A percentile compares a stretch with the other conserved stretches of the same genome.
phyloP scores from a whole-genome alignment of 192 early-diverging fungal species.

The Rhizophagus clarus region DNA sequence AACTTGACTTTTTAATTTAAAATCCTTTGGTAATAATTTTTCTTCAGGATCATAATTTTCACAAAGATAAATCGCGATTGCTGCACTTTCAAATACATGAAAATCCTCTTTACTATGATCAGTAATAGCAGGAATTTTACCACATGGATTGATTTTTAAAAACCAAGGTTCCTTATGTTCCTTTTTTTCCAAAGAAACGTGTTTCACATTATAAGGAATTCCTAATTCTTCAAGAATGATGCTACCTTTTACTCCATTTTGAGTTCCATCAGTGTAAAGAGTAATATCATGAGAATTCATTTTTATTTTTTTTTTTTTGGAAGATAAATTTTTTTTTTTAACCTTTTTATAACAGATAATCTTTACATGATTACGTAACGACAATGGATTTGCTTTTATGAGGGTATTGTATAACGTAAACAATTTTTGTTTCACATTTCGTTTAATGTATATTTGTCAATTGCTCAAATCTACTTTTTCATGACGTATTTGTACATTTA shows the following conservation, averaged over 20 bases:
- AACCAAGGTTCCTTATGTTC: slow-evolving; percentile 54
- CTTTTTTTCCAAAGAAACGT: slow-evolving; percentile 41
- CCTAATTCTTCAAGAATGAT: slow-evolving; percentile 54
- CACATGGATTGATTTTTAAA: slow-evolving; percentile 60
- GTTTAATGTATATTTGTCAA: too few relatives aligned
- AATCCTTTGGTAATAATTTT: slow-evolving; percentile 47
- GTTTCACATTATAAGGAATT: slow-evolving; percentile 41
- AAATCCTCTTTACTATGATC: slow-evolving; percentile 55
- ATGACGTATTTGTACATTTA: too few relatives aligned
- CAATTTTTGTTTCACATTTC: too few relatives aligned
- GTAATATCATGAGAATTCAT: slow-evolving; percentile 9
- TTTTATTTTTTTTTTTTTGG: neutral
- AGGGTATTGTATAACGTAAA: too few relatives aligned
- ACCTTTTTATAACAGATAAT: too few relatives aligned
- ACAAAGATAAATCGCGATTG: slow-evolving; percentile 60
- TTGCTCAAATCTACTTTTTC: too few relatives aligned
- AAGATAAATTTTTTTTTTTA: too few relatives aligned
- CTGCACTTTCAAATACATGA: slow-evolving; percentile 57
- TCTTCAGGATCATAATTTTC: slow-evolving; percentile 55
- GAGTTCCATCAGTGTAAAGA: neutral
- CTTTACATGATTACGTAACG: too few relatives aligned
- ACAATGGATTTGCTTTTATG: too few relatives aligned
- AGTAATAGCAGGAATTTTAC: slow-evolving; percentile 49
- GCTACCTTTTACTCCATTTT: neutral
- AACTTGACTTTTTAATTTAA: slow-evolving; percentile 42